Evolutionary conservation across 495 filamentous ascomycete species (phyloP), one percentile per base, ranked within the genome.

Genomic region (Recurvomyces mirabilis): DNA sequence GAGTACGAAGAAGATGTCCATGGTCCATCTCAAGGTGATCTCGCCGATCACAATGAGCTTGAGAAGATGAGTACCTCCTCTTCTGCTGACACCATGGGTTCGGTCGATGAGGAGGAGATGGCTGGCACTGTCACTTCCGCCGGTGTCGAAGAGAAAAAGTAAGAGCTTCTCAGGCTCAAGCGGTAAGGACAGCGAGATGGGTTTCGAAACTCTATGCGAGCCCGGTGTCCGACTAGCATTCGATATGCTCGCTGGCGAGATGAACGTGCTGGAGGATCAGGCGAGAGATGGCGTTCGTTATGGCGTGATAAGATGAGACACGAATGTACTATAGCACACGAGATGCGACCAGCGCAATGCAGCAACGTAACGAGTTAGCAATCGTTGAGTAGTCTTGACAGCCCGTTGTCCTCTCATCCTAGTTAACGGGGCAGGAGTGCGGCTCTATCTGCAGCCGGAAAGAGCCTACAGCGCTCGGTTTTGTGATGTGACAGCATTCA

Each of bases 1-100:
- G 50, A 53, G 44, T 94, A 93, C 53, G 84, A 94, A 60, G 87
- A 94, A 67, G 73, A 75, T 39, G 41, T 87, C 35, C 82, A 88
- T 57, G 81, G 77, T 4, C 49, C 59, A 11, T 41, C n/a, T 7
- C 31, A 31, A 4, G 51, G 38, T 18, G 47, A 51, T 18, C 12
- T 28, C 14, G 38, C 43, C 15, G 54, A 53, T 7, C 42, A 36
- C 24, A 52, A 57, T 28, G 59, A 61, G 18, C 47, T 63, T 13
- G 56, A 64, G 46, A 55, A 75, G 51, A 52, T 52, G 50, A 58
- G 52, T 12, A 54, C 58, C 22, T 39, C 35, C 11, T 59, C 47
- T 35, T 56, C 47, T 41, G 43, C 48, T 21, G 54, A 53, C 25
- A 52, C 41, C 26, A 48, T 40, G 28, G 46, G 46, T n/a, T 58